phyloP scores from a whole-genome alignment of 352 stramenopile species.

The Blastocystis sp. region DNA sequence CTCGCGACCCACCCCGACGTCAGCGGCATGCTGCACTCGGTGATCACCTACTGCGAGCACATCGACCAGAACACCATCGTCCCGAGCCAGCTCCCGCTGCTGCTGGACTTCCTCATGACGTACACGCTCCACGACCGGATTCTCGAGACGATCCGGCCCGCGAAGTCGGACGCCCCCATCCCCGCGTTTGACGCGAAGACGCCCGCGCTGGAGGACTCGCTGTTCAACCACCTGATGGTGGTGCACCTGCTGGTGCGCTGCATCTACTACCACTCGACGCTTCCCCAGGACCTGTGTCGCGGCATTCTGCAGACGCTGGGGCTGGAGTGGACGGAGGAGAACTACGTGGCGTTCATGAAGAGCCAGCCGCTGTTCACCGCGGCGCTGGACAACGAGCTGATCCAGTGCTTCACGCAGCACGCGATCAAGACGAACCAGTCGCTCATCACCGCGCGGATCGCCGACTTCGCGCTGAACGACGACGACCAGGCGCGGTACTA shows the following conservation, averaged over 20 bases:
- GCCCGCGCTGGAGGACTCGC: background rate
- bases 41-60: conserved; percentile 53
- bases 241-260: conserved; percentile 47
- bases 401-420: conserved; percentile 25
- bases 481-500: conserved; percentile 52
- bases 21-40: conserved; percentile 45
- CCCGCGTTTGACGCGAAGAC: background rate
- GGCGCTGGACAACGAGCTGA: background rate
- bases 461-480: background rate
- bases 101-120: conserved; percentile 66
- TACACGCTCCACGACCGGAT: conserved; percentile 52
- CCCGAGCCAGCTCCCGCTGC: conserved; percentile 34
- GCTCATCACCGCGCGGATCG: background rate
- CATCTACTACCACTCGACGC: conserved; percentile 39
- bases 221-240: conserved; percentile 12
- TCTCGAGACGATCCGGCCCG: background rate
- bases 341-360: background rate
- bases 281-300: conserved; percentile 5
- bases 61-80: conserved; percentile 65
- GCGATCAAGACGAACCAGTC: conserved; percentile 16
- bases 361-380: background rate
- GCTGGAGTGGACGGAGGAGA: conserved; percentile 1
- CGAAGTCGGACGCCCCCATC: background rate
- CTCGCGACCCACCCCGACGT: background rate
- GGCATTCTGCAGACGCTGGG: background rate